Evolutionary conservation across 75 land plant genomes (phyloP).

Genomic region (Azolla pinnata): DNA sequence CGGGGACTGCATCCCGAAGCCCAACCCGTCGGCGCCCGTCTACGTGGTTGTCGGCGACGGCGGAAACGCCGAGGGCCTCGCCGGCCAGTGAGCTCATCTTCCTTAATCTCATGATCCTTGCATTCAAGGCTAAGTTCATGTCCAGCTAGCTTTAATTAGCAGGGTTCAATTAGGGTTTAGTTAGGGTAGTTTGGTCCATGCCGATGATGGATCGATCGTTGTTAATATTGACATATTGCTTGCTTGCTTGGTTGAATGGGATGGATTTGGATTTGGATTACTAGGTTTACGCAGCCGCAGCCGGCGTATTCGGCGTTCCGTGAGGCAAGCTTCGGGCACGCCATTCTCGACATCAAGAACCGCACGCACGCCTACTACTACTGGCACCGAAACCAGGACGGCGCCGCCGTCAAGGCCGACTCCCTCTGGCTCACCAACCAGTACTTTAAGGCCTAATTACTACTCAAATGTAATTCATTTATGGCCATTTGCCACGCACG

Average conservation of each 20-base stretch:
- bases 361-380: conserved; percentile 51
- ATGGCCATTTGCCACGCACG: no score
- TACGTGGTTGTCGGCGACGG: conserved; percentile 93
- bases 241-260: no score
- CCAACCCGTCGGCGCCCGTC: conserved; percentile 50
- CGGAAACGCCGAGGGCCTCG: conserved; percentile 86
- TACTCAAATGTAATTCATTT: no score
- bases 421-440: conserved; percentile 35
- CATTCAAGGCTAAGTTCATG: no score
- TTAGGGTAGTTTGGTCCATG: no score
- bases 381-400: conserved; percentile 89
- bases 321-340: conserved; percentile 92
- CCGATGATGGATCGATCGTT: no score
- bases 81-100: conserved; percentile 59
- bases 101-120: no score
- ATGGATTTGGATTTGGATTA: no score
- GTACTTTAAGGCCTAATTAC: no score
- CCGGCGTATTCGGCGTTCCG: conserved; percentile 64
- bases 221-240: no score
- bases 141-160: no score
- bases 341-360: conserved; percentile 55
- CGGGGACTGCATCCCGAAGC: conserved; percentile 46
- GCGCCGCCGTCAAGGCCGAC: conserved; percentile 36
- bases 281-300: conserved; percentile 54
- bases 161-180: no score